These are phyloP conservation scores for Blastomyces percursus DNA, from an alignment of 2,329 filamentous ascomycete species.

Conservation along the genomic window DNA sequence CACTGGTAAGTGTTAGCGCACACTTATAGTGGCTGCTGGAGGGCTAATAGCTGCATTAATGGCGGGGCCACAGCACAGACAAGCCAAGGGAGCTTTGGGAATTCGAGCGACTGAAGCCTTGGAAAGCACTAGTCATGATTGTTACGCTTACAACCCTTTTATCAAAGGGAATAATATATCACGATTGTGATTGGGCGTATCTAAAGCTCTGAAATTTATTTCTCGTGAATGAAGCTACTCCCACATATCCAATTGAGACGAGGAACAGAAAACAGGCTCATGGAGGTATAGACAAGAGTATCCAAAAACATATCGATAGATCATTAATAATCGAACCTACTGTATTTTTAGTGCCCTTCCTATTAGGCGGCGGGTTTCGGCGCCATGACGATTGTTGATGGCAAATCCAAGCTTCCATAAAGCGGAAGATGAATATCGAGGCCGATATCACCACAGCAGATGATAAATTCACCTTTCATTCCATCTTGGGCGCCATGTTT, in stretches of 20 bases:
- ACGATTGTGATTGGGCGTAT: neutral
- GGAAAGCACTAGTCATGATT: neutral
- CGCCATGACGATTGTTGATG: neutral
- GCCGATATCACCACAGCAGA: neutral
- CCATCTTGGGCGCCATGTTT: neutral
- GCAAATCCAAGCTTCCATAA: neutral
- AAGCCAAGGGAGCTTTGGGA: neutral
- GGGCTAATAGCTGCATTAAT: neutral
- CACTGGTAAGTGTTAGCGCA: neutral
- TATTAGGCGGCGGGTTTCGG: too few species aligned
- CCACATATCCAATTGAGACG: neutral
- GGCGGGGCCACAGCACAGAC: neutral
- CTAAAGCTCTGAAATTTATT: neutral
- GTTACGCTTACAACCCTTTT: neutral
- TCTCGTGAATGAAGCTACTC: neutral
- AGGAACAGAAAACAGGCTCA: neutral
- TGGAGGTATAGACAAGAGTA: neutral
- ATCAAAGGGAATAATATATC: neutral
- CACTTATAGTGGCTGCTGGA: neutral
- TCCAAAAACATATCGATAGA: neutral
- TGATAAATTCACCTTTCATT: neutral
- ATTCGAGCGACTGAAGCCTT: neutral
- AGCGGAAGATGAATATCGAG: neutral
- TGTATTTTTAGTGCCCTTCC: too few species aligned
- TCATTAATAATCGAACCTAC: too few species aligned